Conservation (phyloP, 129 eudicot species). For the Escallonia herrerae region DNA sequence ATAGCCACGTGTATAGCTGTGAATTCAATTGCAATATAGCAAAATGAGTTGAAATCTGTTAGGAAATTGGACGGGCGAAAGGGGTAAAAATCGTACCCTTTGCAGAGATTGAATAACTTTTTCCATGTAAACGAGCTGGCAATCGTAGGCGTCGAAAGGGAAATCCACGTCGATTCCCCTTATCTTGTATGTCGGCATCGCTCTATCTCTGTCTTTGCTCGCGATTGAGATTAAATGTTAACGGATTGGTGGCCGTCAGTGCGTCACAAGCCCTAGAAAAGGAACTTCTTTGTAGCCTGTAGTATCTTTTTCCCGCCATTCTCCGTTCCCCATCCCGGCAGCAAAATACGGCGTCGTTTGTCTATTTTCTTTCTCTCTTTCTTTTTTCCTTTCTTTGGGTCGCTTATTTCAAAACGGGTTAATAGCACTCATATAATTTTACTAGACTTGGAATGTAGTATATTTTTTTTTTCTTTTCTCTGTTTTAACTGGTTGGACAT, state of each 20-base stretch:
- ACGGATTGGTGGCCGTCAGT: neutral
- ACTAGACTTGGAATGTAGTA: too few relatives aligned
- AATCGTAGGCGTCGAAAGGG: conserved; percentile 89
- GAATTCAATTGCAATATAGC: neutral
- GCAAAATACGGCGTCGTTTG: too few relatives aligned
- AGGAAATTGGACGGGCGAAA: neutral
- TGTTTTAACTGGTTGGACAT: too few relatives aligned
- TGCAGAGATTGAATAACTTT: conserved; percentile 92
- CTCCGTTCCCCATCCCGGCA: neutral
- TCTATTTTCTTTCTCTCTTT: too few relatives aligned
- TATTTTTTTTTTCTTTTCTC: too few relatives aligned
- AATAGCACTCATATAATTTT: too few relatives aligned
- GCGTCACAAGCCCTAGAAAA: conserved; percentile 28
- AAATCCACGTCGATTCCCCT: conserved; percentile 91
- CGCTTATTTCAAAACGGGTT: too few relatives aligned
- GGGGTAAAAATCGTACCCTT: conserved; percentile 30
- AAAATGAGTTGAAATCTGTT: too few relatives aligned
- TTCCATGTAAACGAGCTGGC: conserved; percentile 93
- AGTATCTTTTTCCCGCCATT: conserved; percentile 41
- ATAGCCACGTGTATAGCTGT: too few relatives aligned
- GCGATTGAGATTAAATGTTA: neutral
- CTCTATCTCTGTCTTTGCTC: neutral
- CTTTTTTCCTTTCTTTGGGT: too few relatives aligned
- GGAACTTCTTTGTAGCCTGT: neutral
- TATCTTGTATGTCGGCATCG: conserved; percentile 87